A percentile compares a stretch with the other conserved stretches of the same genome.
These are phyloP conservation scores for Heritiera littoralis DNA, from an alignment of 345 rosid species.

Conservation along the genomic window DNA sequence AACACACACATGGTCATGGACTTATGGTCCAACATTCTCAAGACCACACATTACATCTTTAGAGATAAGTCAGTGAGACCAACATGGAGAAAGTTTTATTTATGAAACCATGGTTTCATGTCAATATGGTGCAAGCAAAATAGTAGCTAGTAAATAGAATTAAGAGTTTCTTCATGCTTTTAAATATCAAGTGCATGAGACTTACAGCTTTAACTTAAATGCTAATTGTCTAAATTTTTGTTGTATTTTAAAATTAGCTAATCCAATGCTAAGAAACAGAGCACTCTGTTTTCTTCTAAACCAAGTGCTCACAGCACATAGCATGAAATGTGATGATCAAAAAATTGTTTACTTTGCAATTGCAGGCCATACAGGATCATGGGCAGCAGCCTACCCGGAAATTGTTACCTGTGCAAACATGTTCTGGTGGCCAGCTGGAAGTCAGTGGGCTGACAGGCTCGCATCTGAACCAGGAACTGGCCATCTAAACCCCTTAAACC, in stretches of 20 bases:
- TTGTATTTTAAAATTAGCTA: background rate
- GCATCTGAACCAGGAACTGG: slow-evolving; percentile 90
- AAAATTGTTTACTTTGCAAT: background rate
- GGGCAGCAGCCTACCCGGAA: slow-evolving; percentile 86
- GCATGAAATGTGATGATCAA: background rate
- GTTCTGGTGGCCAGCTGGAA: slow-evolving; percentile 81
- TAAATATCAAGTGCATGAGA: background rate
- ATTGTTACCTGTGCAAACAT: slow-evolving; percentile 78
- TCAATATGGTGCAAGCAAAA: background rate
- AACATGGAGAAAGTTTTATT: background rate
- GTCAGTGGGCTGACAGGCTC: slow-evolving; percentile 53
- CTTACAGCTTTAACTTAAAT: background rate
- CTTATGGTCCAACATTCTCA: background rate
- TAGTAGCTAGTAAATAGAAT: background rate
- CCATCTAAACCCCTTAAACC: slow-evolving; percentile 77
- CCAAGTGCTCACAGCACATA: background rate
- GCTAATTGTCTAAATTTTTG: background rate
- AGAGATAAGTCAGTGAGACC: background rate
- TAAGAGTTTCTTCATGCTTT: background rate
- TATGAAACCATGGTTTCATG: background rate
- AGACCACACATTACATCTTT: too few relatives aligned
- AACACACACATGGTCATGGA: slow-evolving; percentile 4
- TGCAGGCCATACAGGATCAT: slow-evolving; percentile 76
- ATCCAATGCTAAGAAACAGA: background rate
- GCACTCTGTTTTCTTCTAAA: background rate